Evolutionary conservation across 2,329 filamentous ascomycete genomes (phyloP), one percentile per base, ranked within the genome.

Genomic region (Diplodia sapinea): DNA sequence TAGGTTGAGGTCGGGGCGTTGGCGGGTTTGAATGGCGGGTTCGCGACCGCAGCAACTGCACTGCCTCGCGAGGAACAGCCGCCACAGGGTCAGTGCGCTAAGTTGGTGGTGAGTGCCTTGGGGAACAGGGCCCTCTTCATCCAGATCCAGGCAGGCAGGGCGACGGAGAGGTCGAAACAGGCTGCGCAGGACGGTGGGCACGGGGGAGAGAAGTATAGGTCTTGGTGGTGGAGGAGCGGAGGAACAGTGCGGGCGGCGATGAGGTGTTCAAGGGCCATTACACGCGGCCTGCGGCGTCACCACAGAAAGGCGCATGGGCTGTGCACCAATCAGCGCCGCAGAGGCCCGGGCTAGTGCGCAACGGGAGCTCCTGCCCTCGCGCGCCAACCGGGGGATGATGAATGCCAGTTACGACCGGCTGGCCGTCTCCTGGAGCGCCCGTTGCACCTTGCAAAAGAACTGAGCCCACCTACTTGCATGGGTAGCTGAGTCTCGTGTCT

Each of bases 71-170:
- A 68, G 47, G 47, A 63, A 51, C 36, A 62, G 52, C 66, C 66
- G 61, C 66, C 66, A 68, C 59, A 50, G 40, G 66, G 66, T 65
- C 66, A 68, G 66, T 68, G 66, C 66, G 54, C 66, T 52, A 52
- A 38, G 20, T 33, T 56, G 54, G 61, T 67, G 43, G 54, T 57
- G 54, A 52, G 65, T 61, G 65, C 54, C 23, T 38, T n/a, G 29
- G 59, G 47, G 11, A 52, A 47, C 59, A 63, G 59, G 31, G 47
- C 31, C 59, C 31, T 51, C 47, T 51, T 50, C 59, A 63, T 63
- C 43, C 59, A 63, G 66, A 43, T 29, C 66, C 49, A 49, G 49
- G 57, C 26, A 38, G 20, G 17, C 23, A 29, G 36, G 57, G 47
- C 23, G 66, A 61, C 51, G 49, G 47, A 63, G 66, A 40, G 38